Evolutionary conservation across 148 eudicot species (phyloP).

Genomic region (Linanthus parryae): DNA sequence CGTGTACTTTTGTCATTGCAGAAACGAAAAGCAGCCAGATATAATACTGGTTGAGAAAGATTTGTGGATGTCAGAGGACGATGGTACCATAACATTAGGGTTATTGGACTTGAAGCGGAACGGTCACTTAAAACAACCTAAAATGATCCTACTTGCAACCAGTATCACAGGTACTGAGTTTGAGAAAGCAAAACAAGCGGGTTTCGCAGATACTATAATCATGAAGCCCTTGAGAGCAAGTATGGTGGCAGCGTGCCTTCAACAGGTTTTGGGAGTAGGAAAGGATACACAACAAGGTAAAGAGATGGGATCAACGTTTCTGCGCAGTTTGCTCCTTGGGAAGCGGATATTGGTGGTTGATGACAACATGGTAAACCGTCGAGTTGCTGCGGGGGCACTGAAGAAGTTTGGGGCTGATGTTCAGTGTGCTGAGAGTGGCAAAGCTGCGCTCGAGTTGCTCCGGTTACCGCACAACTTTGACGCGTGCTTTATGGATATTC

Average conservation of each 20-base stretch:
- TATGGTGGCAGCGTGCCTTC: slow-evolving; percentile 68
- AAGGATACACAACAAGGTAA: slow-evolving; percentile 32
- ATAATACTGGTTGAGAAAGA: slow-evolving; percentile 67
- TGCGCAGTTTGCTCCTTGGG: slow-evolving; percentile 38
- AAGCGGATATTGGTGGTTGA: slow-evolving; percentile 70
- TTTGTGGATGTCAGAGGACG: slow-evolving; percentile 37
- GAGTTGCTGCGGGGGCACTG: slow-evolving; percentile 72
- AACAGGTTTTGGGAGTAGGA: slow-evolving; percentile 51
- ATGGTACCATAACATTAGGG: slow-evolving; percentile 15
- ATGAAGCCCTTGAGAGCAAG: slow-evolving; percentile 72
- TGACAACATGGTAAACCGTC: slow-evolving; percentile 58
- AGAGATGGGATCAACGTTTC: slow-evolving; percentile 26
- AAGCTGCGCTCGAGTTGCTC: slow-evolving; percentile 50
- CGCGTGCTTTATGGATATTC: slow-evolving; percentile 83
- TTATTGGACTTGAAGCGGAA: slow-evolving; percentile 26
- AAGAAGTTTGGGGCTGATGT: slow-evolving; percentile 66
- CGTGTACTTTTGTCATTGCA: slow-evolving; percentile 14
- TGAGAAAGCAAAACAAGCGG: slow-evolving; percentile 45
- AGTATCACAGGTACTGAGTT: slow-evolving; percentile 30
- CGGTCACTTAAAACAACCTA: slow-evolving; percentile 33
- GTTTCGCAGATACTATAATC: slow-evolving; percentile 59
- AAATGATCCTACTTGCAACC: slow-evolving; percentile 56
- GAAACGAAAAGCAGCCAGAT: slow-evolving; percentile 34
- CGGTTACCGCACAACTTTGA: slow-evolving; percentile 48
- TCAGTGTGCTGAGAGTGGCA: slow-evolving; percentile 61